Evolutionary conservation across 1,284 basidiomycete genomes (phyloP).

Genomic region (Ceratobasidium sp.): DNA sequence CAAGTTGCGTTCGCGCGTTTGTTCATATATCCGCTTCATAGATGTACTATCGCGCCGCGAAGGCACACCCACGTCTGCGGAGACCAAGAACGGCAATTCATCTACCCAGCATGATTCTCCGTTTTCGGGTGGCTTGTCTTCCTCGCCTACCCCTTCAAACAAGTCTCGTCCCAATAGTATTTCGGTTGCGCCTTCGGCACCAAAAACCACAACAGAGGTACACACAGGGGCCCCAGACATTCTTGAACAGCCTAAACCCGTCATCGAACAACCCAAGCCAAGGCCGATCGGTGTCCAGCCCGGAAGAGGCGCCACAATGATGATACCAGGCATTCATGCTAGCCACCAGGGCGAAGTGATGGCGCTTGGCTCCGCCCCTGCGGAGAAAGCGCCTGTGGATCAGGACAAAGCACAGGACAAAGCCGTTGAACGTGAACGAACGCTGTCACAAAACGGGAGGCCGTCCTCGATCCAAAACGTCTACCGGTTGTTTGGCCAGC

Average conservation of each 20-base stretch:
- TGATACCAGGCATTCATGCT: constrained; percentile 43
- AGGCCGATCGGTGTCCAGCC: constrained; percentile 40
- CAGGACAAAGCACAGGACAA: not conserved
- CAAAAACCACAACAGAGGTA: constrained; percentile 38
- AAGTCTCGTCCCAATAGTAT: constrained; percentile 23
- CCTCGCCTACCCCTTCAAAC: constrained; percentile 1
- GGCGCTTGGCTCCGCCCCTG: constrained; percentile 38
- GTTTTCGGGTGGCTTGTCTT: not conserved
- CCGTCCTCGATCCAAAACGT: constrained; percentile 39
- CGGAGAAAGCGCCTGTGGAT: not conserved
- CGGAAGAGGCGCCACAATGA: constrained; percentile 40
- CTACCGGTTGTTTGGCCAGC: constrained; percentile 38
- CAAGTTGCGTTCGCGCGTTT: not conserved
- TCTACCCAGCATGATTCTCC: constrained; percentile 14
- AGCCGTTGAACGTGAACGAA: constrained; percentile 11
- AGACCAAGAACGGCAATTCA: not conserved
- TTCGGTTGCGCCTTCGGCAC: constrained; percentile 32
- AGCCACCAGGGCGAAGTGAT: constrained; percentile 42
- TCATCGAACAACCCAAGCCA: constrained; percentile 20
- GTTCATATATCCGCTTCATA: not conserved
- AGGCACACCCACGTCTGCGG: constrained; percentile 5
- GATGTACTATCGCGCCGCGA: constrained; percentile 37
- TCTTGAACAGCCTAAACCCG: constrained; percentile 5
- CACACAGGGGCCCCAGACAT: constrained; percentile 15
- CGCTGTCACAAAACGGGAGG: constrained; percentile 13